Percentiles rank a stretch among this genome's conserved stretches.
Evolutionary conservation across 208 protist species (phyloP).

Genomic region (Acanthamoeba royreba): DNA sequence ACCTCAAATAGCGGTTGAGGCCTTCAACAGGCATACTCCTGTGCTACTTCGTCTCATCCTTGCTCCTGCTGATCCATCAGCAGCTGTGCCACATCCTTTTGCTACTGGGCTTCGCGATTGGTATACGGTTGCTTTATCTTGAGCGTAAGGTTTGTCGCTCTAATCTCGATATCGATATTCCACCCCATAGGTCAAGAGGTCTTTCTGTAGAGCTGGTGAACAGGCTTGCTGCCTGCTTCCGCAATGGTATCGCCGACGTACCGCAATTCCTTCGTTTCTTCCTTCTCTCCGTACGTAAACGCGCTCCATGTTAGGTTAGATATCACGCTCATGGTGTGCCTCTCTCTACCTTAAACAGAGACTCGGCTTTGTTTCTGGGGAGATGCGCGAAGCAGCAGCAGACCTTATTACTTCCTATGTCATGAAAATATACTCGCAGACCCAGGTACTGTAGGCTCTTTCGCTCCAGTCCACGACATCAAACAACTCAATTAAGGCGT

Average conservation of each 20-base stretch:
- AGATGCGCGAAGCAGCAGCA: neutral
- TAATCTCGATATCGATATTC: neutral
- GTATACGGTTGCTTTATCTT: neutral
- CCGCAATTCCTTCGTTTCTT: constrained; percentile 28
- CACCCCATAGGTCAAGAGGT: neutral
- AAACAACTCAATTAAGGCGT: neutral
- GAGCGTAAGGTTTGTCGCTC: neutral
- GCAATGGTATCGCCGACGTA: neutral
- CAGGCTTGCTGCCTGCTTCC: neutral
- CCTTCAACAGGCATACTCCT: neutral
- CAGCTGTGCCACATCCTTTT: neutral
- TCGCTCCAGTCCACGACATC: neutral
- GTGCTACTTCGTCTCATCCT: neutral
- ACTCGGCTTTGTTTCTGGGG: neutral
- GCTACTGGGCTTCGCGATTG: neutral
- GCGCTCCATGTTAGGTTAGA: neutral
- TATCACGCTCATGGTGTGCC: no score
- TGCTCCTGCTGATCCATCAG: neutral
- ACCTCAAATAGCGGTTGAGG: neutral
- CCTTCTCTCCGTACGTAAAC: neutral
- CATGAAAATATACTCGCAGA: neutral
- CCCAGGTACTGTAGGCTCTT: neutral
- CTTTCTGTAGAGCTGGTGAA: neutral
- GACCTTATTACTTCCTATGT: constrained; percentile 7
- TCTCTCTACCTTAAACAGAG: neutral